A percentile compares a stretch with the other conserved stretches of the same genome.
These are phyloP conservation scores for Biancaea sappan DNA, from an alignment of 306 rosid genomes.

Conservation along the genomic window DNA sequence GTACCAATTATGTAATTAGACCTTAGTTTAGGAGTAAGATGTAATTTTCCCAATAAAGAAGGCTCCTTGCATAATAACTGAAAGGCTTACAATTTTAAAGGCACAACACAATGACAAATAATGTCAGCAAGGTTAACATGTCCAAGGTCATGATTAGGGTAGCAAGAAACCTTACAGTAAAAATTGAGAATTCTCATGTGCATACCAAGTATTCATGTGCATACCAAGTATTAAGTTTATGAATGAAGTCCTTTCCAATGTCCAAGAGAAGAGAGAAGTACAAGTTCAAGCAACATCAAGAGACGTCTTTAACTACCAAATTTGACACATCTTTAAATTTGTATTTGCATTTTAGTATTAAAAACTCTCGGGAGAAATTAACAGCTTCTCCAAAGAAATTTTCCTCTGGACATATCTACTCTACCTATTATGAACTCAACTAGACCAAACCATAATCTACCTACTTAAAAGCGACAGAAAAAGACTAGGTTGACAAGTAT, in stretches of 20 bases:
- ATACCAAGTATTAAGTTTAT: background rate
- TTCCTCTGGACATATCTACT: background rate
- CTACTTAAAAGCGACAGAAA: background rate
- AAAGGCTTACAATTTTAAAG: background rate
- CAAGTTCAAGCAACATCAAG: conserved; percentile 7
- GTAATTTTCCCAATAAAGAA: too few species aligned
- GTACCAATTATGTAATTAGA: too few species aligned
- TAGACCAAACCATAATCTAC: background rate
- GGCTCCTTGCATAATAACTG: background rate
- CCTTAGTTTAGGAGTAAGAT: too few species aligned
- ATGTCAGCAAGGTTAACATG: background rate
- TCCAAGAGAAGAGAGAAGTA: background rate
- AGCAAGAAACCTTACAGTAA: background rate
- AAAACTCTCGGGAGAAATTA: background rate
- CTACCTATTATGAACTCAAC: background rate
- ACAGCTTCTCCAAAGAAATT: background rate
- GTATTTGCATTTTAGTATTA: background rate
- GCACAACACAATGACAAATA: background rate
- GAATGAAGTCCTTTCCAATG: too few species aligned
- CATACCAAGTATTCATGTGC: background rate
- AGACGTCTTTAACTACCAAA: conserved; percentile 4
- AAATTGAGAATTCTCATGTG: background rate
- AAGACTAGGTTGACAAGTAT: conserved; percentile 28
- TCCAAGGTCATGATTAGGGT: background rate
- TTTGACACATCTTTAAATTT: background rate